Evolutionary conservation across 345 rosid genomes (phyloP).

Genomic region (Boechera divaricarpa): DNA sequence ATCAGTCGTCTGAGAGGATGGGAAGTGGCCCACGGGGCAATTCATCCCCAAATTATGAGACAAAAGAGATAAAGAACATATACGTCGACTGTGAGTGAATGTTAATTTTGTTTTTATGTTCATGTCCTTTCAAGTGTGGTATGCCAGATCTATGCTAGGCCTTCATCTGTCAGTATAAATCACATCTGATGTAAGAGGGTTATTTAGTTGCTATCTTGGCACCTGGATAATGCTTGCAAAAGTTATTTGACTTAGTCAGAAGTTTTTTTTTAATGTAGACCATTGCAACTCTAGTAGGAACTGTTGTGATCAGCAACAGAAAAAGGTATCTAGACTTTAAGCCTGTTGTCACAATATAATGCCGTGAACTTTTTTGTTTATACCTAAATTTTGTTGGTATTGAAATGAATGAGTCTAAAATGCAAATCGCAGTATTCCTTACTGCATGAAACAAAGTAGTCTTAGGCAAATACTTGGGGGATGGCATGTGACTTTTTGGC

Average conservation of each 20-base stretch:
- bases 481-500: slow-evolving; percentile 1
- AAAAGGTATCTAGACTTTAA: slow-evolving; percentile 10
- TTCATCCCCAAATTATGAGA: slow-evolving; percentile 68
- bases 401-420: slow-evolving; percentile 8
- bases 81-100: slow-evolving; percentile 87
- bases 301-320: slow-evolving; percentile 1
- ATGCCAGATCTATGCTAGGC: neutral
- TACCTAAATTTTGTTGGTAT: neutral
- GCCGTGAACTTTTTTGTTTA: neutral
- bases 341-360: neutral
- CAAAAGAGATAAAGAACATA: slow-evolving; percentile 89
- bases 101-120: neutral
- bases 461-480: neutral
- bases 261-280: slow-evolving; percentile 1
- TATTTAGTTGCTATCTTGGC: slow-evolving; percentile 11
- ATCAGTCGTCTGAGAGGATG: slow-evolving; percentile 52
- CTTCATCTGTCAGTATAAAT: slow-evolving; percentile 41
- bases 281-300: slow-evolving; percentile 4
- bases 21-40: slow-evolving; percentile 54
- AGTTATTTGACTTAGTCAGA: neutral
- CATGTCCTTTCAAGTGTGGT: slow-evolving; percentile 27
- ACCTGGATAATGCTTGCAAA: neutral
- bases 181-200: slow-evolving; percentile 16
- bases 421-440: neutral
- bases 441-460: slow-evolving; percentile 2